These are phyloP conservation scores for Gossypium thurberi DNA, from an alignment of 345 rosid species.

Conservation along the genomic window DNA sequence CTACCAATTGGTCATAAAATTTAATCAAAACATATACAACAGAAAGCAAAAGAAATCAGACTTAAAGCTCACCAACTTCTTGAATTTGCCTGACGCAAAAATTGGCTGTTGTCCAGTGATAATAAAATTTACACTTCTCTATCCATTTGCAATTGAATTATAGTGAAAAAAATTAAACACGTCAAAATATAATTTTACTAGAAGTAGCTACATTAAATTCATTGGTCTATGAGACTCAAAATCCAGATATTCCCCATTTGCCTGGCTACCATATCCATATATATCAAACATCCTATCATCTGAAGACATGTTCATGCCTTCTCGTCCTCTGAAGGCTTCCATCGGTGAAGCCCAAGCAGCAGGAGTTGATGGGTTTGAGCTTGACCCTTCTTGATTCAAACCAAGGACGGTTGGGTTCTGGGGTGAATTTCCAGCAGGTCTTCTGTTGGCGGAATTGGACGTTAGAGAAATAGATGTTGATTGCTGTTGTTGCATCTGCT, in stretches of 20 bases:
- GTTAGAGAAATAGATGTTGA: constrained; percentile 62
- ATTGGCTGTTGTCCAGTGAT: too few species aligned
- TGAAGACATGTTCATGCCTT: constrained; percentile 29
- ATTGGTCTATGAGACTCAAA: constrained; percentile 42
- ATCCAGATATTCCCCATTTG: constrained; percentile 37
- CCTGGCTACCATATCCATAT: constrained; percentile 40
- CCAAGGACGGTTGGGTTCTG: constrained; percentile 46
- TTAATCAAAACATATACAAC: too few species aligned
- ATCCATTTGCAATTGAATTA: not conserved
- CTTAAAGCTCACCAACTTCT: not conserved
- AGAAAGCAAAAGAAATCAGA: too few species aligned
- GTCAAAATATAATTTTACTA: too few species aligned
- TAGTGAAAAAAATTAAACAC: not conserved
- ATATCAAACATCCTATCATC: constrained; percentile 51
- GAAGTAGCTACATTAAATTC: constrained; percentile 35
- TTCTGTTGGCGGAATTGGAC: constrained; percentile 51
- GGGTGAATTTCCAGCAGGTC: constrained; percentile 65
- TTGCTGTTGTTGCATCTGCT: constrained; percentile 56
- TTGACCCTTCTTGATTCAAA: constrained; percentile 57
- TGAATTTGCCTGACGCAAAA: not conserved
- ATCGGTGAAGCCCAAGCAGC: constrained; percentile 50
- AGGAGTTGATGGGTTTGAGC: constrained; percentile 56
- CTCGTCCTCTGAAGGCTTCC: constrained; percentile 65
- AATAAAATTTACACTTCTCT: not conserved
- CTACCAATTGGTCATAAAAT: too few species aligned